Evolutionary conservation across 2,329 filamentous ascomycete genomes (phyloP).

Genomic region (Penicillium sp.): DNA sequence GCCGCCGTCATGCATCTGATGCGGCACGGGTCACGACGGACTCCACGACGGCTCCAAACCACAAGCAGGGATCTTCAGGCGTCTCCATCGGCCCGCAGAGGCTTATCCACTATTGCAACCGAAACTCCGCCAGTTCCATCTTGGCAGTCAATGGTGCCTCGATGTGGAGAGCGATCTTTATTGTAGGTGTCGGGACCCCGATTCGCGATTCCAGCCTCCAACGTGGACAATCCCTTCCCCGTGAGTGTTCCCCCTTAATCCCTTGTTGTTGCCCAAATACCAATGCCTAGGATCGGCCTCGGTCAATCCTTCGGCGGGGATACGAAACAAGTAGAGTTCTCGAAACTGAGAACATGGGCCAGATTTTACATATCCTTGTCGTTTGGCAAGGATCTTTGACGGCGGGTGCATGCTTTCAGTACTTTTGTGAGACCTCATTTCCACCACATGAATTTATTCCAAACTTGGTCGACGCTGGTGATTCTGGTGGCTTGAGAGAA

Average conservation of each 20-base stretch:
- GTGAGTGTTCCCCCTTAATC: not conserved
- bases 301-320: not conserved
- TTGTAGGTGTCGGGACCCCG: not conserved
- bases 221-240: not conserved
- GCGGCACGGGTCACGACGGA: not conserved
- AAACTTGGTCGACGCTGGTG: not conserved
- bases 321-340: not conserved
- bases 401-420: not conserved
- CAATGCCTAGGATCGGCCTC: not conserved
- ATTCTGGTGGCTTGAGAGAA: not conserved
- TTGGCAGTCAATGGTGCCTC: conserved; percentile 1
- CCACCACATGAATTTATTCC: not conserved
- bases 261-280: too few species aligned
- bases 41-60: conserved; percentile 1
- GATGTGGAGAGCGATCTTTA: not conserved
- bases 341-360: not conserved
- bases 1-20: not conserved
- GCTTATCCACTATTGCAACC: conserved; percentile 6
- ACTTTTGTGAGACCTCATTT: not conserved
- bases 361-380: not conserved
- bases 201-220: not conserved
- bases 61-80: conserved; percentile 11
- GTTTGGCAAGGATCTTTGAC: not conserved
- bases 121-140: not conserved
- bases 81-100: conserved; percentile 9